Base-by-base conservation (phyloP, 192 early-diverging fungal species). In the Globomyces pollinis-pini region DNA sequence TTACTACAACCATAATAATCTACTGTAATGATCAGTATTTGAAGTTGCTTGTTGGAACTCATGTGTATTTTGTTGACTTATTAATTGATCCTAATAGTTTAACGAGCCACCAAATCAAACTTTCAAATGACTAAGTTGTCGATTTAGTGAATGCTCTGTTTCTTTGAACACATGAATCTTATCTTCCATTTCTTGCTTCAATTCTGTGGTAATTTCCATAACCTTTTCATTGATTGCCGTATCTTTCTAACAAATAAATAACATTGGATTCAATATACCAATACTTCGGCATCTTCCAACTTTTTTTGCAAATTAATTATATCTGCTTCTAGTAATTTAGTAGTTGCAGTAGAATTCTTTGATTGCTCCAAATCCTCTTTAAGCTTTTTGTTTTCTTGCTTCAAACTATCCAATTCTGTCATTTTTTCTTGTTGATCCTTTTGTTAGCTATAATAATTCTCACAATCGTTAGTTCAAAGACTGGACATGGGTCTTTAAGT, bases 121-220 rank as follows among this genome's bases (percentile, higher is more conserved):
- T 34, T 86, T 88, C 50, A 88, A 75, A 20, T 90, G 85, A 29
- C 80, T 87, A 16, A 96, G 65, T 57, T 93, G 90, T 18, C 80
- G 73, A 60, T 96, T 89, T 13, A 96, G 59, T 26, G 44, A 47
- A 15, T 47, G 44, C 15, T 47, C 44, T 6, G 81, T 85, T 39
- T 91, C 88, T 60, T 90, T 91, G 50, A 88, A 88, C 18, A 84
- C 78, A 30, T 75, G 68, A 29, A 93, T 88, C 42, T 88, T 86
- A 36, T 87, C 89, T n/a, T 88, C 86, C 57, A 80, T 83, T 34
- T 88, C 81, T 31, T 78, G 70, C 61, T 84, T 83, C 56, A 89
- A 67, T 32, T 89, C 88, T 6, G 67, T 72, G 59, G 88, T 90
- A 31, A 87, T 83, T 60, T 86, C 73, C 5, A 57, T 57, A 0